Evolutionary conservation across 331 rosid genomes (phyloP), one percentile per base, ranked within the genome.

Genomic region (Pyrus hybrid): DNA sequence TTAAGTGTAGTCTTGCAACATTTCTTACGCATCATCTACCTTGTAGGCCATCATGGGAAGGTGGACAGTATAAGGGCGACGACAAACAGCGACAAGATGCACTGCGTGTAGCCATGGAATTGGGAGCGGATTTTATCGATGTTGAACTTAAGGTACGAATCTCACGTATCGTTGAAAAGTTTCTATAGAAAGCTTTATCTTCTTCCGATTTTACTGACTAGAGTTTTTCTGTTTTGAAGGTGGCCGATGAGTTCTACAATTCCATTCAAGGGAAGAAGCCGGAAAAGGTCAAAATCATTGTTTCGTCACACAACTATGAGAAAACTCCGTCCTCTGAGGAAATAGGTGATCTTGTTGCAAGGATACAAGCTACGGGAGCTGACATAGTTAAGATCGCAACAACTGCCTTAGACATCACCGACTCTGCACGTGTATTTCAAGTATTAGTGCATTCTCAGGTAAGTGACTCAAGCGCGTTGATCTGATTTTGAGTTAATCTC

Each of bases 301-400:
- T 85, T 53, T 82, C 88, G 33, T 85, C 86, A 5, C 88, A 85
- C 81, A 82, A 85, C 80, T 82, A 85, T 75, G 76, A 82, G 76
- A 30, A 35, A 10, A 85, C 88, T 58, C 86, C 88, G 29, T 71
- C 84, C 1, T 33, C 76, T 2, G 86, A 85, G 79, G 86, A 82
- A 73, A 57, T 85, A 45, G 76, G 82, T 9, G 66, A 79, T 51
- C 86, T 85, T 74, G 88, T 85, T 33, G 88, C 78, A 25, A 82
- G 72, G 49, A 85, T 85, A 72, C 86, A 82, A 74, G 86, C 81
- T 7, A 79, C 84, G 6, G 86, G 84, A 68, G 86, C 88, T 60
- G 88, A 85, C 75, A 82, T 85, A 57, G 88, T 81, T 60, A 85
- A 85, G 86, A 74, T 85, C 29, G 88, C 88, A 23, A 85, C 88